phyloP scores from a whole-genome alignment of 1,139 yeast genomes.

The Kluyveromyces sp. region DNA sequence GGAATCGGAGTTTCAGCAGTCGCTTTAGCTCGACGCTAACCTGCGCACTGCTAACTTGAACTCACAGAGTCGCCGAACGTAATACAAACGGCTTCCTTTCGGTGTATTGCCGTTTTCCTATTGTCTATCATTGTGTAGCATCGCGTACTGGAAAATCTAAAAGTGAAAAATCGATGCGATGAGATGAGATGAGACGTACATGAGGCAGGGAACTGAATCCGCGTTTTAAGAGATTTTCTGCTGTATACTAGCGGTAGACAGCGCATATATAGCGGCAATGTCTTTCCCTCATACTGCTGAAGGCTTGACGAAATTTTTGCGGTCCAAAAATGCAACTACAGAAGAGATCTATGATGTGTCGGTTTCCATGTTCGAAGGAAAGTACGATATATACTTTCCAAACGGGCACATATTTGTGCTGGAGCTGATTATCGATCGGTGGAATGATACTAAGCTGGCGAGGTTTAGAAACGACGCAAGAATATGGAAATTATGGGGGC shows the following conservation, averaged over 20 bases:
- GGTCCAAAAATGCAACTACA: constrained; percentile 44
- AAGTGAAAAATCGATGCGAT: constrained; percentile 5
- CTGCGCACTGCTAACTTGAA: too few species aligned
- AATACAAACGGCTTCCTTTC: too few species aligned
- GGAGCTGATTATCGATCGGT: constrained; percentile 60
- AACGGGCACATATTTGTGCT: constrained; percentile 51
- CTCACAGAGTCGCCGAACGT: too few species aligned
- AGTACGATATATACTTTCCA: constrained; percentile 49
- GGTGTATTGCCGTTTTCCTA: too few species aligned
- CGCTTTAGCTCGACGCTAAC: too few species aligned
- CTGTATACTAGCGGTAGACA: too few species aligned
- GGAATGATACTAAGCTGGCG: constrained; percentile 42
- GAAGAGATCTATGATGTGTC: constrained; percentile 39
- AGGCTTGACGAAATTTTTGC: constrained; percentile 53
- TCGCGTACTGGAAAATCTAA: neutral
- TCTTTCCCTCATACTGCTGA: constrained; percentile 37
- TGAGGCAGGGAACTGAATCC: too few species aligned
- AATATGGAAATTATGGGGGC: constrained; percentile 44
- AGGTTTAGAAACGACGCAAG: constrained; percentile 38
- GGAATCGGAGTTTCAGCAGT: too few species aligned
- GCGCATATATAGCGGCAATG: neutral
- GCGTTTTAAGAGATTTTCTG: too few species aligned
- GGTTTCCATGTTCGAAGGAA: constrained; percentile 36
- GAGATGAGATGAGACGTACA: constrained; percentile 1
- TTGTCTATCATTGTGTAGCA: too few species aligned